Conservation (phyloP, 2,329 filamentous ascomycete species). For the Ophiocordyceps polyrhachis-furcata region DNA sequence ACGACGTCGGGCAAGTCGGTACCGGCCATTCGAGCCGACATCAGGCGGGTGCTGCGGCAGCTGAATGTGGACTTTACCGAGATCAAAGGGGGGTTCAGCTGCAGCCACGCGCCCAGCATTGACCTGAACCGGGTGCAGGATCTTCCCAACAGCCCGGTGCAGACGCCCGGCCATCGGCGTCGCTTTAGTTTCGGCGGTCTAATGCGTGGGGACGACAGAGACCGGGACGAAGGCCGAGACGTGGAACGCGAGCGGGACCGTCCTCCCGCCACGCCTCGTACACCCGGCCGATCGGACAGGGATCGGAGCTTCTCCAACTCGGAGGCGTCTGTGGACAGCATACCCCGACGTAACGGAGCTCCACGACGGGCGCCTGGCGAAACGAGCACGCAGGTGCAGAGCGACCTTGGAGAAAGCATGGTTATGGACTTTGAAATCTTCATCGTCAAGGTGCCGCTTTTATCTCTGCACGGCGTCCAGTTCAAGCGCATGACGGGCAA, state of each 20-base stretch:
- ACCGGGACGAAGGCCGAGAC: constrained; percentile 55
- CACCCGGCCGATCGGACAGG: constrained; percentile 26
- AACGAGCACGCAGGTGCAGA: constrained; percentile 82
- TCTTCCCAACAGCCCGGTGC: constrained; percentile 36
- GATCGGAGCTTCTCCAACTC: constrained; percentile 67
- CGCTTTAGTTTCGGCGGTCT: constrained; percentile 71
- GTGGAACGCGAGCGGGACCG: constrained; percentile 24
- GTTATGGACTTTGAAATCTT: constrained; percentile 85
- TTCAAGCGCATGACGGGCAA: constrained; percentile 94
- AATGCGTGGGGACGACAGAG: constrained; percentile 36
- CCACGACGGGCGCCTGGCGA: constrained; percentile 54
- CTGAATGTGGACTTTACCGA: constrained; percentile 82
- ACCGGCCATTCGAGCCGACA: constrained; percentile 66
- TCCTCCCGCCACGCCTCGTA: constrained; percentile 21
- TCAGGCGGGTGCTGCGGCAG: constrained; percentile 74
- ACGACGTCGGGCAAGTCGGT: constrained; percentile 90
- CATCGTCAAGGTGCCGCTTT: constrained; percentile 89
- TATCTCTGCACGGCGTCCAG: constrained; percentile 86
- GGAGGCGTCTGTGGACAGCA: constrained; percentile 67
- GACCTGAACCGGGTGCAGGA: constrained; percentile 60
- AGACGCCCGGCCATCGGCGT: constrained; percentile 43
- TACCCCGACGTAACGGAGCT: constrained; percentile 32
- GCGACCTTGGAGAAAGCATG: constrained; percentile 69
- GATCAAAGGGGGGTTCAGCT: constrained; percentile 86
- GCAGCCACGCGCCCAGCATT: constrained; percentile 75